Conservation (phyloP, 352 stramenopile genomes). For the Phytophthora sansomeana region DNA sequence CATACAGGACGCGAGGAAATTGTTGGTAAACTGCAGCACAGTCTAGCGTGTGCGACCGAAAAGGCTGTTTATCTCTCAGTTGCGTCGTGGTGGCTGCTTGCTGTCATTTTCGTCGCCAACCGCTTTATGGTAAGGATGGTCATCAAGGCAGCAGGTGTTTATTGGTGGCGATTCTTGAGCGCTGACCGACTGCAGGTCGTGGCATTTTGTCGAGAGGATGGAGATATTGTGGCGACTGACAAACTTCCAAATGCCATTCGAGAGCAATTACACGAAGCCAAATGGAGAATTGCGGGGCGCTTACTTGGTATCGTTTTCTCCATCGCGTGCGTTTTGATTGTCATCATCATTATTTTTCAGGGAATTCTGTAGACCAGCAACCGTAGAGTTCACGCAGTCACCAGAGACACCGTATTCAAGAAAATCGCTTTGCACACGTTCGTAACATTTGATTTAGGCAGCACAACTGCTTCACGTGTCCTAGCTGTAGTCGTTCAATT, state of each 20-base stretch:
- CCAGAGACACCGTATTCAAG: too few relatives aligned
- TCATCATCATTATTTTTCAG: constrained; percentile 29
- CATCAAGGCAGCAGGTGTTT: constrained; percentile 46
- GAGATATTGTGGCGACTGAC: constrained; percentile 45
- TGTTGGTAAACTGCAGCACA: constrained; percentile 44
- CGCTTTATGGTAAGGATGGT: constrained; percentile 59
- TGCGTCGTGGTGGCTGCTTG: constrained; percentile 71
- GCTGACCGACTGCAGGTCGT: constrained; percentile 59
- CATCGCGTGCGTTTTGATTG: constrained; percentile 19
- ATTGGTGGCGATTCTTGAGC: constrained; percentile 72
- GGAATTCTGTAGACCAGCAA: constrained; percentile 15
- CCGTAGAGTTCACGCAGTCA: neutral
- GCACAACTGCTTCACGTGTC: constrained; percentile 1
- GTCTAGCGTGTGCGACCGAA: constrained; percentile 60
- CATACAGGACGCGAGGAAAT: constrained; percentile 18
- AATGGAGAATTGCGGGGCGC: constrained; percentile 50
- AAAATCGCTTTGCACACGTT: too few relatives aligned
- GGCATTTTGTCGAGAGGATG: constrained; percentile 63
- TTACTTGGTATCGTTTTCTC: constrained; percentile 39
- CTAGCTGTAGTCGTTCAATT: neutral
- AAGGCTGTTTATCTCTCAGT: constrained; percentile 65
- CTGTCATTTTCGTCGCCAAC: constrained; percentile 53
- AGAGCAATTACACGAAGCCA: constrained; percentile 45
- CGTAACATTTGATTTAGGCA: constrained; percentile 5
- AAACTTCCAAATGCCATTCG: constrained; percentile 47